Percentiles rank a stretch among this genome's conserved stretches.
These are phyloP conservation scores for Dalbergia oliveri DNA, from an alignment of 306 rosid species.

Conservation along the genomic window DNA sequence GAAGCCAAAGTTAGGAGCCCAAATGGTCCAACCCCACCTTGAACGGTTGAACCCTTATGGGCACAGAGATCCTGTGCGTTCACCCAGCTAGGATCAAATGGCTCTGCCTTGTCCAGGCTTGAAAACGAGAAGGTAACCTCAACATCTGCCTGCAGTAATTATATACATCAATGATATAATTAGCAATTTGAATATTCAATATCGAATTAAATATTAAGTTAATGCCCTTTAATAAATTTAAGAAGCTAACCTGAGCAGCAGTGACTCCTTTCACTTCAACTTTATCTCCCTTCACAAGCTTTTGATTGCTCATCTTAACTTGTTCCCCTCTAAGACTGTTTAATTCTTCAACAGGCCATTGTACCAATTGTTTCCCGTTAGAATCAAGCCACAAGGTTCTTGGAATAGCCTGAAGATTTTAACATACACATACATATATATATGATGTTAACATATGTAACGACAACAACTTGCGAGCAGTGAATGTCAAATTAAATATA, in stretches of 20 bases:
- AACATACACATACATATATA: neutral
- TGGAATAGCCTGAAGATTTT: slow-evolving; percentile 68
- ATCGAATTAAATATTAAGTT: neutral
- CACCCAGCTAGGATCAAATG: slow-evolving; percentile 74
- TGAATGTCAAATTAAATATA: too few species aligned
- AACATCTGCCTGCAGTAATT: slow-evolving; percentile 73
- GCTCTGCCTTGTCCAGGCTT: slow-evolving; percentile 79
- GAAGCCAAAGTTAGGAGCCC: slow-evolving; percentile 89
- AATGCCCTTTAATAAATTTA: neutral
- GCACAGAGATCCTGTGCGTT: slow-evolving; percentile 68
- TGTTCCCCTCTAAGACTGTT: slow-evolving; percentile 56
- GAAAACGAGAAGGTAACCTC: slow-evolving; percentile 73
- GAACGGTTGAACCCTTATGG: slow-evolving; percentile 57
- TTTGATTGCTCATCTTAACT: slow-evolving; percentile 50
- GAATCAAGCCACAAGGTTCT: slow-evolving; percentile 75
- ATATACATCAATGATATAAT: neutral
- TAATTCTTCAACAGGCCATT: slow-evolving; percentile 76
- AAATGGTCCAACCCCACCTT: slow-evolving; percentile 92
- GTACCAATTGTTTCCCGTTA: slow-evolving; percentile 61
- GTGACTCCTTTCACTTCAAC: slow-evolving; percentile 69
- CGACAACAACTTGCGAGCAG: too few species aligned
- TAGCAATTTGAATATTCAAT: neutral
- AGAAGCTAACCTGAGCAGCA: slow-evolving; percentile 69
- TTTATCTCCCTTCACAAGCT: slow-evolving; percentile 52
- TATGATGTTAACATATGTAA: neutral